Base-by-base conservation (phyloP, 2,329 filamentous ascomycete species). In the Colletotrichum incanum region DNA sequence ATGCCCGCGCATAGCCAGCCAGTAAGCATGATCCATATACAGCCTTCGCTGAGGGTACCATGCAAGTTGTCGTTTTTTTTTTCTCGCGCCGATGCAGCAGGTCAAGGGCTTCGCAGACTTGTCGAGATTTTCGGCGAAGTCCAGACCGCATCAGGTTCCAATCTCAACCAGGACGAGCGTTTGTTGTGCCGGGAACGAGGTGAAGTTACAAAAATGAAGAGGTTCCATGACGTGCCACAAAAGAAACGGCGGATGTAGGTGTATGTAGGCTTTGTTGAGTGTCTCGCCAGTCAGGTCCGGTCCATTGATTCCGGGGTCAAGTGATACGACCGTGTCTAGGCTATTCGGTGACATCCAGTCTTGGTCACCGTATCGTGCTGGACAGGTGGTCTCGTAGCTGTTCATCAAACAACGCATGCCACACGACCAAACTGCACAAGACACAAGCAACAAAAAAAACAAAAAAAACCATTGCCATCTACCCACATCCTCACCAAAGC, bases 21-120 rank as follows among this genome's bases (percentile, higher is more conserved):
- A 67, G 65, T 67, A 68, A 77, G 79, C 78, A 73, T 79, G 78
- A 78, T 76, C 55, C 60, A 26, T 43, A 71, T 58, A 45, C 61
- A 47, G n/a, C 55, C 64, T 69, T 54, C 34, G 9, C 61, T 39
- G 2, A 56, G 8, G 54, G 54, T 39, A 52, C 47, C 39, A 58
- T 61, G 56, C 60, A 55, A 34, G 8, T 73, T 23, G 28, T 50
- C 37, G 41, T 43, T 66, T 73, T 67, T 66, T 41, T 31, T 39
- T 7, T 47, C 34, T 26, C 23, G 7, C 45, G 26, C 20, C 54
- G 16, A 58, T 3, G 47, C n/a, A n/a, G 39, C 37, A 43, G 26
- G 20, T 31, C 12, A 18, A 14, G 9, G 47, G 34, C 9, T 23
- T 26, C n/a, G 16, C 0, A 26, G 26, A 3, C 20, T 11, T 26